Conservation (phyloP, 202 grass and related monocot species). For the Panicum virgatum region DNA sequence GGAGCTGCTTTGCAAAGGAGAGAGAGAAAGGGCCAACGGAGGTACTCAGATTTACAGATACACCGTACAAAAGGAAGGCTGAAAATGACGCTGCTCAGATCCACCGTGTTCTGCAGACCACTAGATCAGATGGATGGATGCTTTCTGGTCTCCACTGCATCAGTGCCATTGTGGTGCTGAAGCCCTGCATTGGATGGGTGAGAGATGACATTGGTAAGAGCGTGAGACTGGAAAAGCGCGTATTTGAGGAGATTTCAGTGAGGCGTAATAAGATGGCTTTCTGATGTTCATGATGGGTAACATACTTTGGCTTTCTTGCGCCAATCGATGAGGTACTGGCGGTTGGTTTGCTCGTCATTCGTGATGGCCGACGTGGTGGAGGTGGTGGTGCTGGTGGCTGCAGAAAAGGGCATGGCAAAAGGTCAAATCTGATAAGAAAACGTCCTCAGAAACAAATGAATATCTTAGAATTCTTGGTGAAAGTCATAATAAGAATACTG, state of each 20-base stretch:
- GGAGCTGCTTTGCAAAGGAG: neutral
- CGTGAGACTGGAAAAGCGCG: neutral
- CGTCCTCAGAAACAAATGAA: neutral
- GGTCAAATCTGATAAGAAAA: conserved; percentile 21
- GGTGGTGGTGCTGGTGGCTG: conserved; percentile 56
- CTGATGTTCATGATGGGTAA: conserved; percentile 26
- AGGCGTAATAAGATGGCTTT: conserved; percentile 28
- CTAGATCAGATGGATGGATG: conserved; percentile 1
- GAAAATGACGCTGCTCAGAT: neutral
- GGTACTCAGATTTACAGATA: conserved; percentile 6
- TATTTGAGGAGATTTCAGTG: neutral
- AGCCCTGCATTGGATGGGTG: conserved; percentile 37
- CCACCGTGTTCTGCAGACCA: neutral
- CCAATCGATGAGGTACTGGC: conserved; percentile 32
- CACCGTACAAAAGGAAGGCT: neutral
- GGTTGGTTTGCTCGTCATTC: conserved; percentile 46
- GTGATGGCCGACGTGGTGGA: conserved; percentile 31
- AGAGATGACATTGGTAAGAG: conserved; percentile 4
- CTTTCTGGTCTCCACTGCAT: conserved; percentile 21
- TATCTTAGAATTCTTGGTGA: neutral
- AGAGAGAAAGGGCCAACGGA: neutral
- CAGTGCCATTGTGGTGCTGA: conserved; percentile 51
- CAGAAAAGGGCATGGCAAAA: conserved; percentile 10
- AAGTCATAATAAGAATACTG: neutral
- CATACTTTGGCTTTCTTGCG: conserved; percentile 76